These are phyloP conservation scores for Besnoitia besnoiti DNA, from an alignment of 169 alveolate species.

Conservation along the genomic window DNA sequence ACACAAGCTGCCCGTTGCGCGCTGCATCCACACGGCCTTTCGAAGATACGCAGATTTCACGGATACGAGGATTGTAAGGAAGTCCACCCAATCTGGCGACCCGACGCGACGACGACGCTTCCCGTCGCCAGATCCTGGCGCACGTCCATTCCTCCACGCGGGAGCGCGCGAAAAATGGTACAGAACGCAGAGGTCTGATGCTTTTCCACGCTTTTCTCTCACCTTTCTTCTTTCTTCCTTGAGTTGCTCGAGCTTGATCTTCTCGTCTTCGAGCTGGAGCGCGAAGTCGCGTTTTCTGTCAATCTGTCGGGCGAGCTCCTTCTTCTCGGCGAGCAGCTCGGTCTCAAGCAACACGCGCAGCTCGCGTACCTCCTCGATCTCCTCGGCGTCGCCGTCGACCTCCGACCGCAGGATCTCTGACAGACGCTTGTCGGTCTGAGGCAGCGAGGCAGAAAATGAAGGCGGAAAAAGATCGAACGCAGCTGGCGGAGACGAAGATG, in stretches of 20 bases:
- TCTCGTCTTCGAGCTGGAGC: not conserved
- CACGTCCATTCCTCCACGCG: too few species aligned
- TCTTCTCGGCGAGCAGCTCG: slow-evolving; percentile 18
- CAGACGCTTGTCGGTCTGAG: slow-evolving; percentile 26
- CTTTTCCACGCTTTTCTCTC: too few species aligned
- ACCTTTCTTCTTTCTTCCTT: not conserved
- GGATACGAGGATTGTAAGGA: too few species aligned
- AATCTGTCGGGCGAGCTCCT: not conserved
- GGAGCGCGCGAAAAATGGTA: not conserved
- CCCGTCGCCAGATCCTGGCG: too few species aligned
- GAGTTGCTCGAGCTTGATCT: slow-evolving; percentile 9
- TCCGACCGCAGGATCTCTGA: not conserved
- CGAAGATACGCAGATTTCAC: too few species aligned
- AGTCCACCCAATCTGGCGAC: too few species aligned
- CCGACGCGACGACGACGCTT: too few species aligned
- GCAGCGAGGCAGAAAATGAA: not conserved
- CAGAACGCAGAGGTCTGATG: not conserved
- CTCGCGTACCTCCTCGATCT: slow-evolving; percentile 13
- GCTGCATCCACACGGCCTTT: too few species aligned
- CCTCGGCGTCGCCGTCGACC: slow-evolving; percentile 32
- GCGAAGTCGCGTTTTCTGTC: not conserved
- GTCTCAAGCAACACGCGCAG: not conserved
- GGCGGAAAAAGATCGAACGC: not conserved
- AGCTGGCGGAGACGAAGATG: too few species aligned
- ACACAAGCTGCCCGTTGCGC: too few species aligned